Percentiles rank a stretch among this genome's conserved stretches.
phyloP scores from a whole-genome alignment of 805 yeast genomes.

The Starmerella davenportii region DNA sequence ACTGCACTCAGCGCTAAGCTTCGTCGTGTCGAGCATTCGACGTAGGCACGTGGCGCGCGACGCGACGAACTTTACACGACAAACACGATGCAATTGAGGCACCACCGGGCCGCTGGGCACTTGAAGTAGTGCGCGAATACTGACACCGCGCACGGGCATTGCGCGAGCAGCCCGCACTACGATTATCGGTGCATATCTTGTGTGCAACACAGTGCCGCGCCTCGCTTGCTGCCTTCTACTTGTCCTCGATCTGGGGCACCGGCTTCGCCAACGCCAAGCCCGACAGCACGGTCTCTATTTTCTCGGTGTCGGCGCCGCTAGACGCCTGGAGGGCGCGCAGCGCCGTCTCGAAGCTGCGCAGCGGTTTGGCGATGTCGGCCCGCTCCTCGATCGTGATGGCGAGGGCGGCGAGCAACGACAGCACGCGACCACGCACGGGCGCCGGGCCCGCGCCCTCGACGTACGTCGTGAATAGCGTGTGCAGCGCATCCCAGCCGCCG shows the following conservation, averaged over 20 bases:
- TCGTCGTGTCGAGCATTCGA: too few species aligned
- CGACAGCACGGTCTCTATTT: conserved; percentile 7
- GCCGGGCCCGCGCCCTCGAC: conserved; percentile 3
- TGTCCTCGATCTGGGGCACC: conserved; percentile 1
- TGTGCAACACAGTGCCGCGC: too few species aligned
- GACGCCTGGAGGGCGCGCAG: neutral
- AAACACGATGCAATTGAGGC: too few species aligned
- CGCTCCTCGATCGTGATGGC: neutral
- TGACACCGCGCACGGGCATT: too few species aligned
- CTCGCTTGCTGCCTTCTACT: too few species aligned
- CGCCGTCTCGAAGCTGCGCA: conserved; percentile 1
- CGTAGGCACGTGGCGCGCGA: too few species aligned
- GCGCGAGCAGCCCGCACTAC: too few species aligned
- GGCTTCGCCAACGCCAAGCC: conserved; percentile 5
- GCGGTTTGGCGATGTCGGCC: neutral
- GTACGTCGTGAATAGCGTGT: conserved; percentile 15
- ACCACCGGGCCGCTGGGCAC: too few species aligned
- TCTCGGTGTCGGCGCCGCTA: conserved; percentile 5
- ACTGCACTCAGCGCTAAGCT: too few species aligned
- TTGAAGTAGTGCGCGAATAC: too few species aligned
- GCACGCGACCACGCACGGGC: conserved; percentile 9
- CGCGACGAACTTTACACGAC: too few species aligned
- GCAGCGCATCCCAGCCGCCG: conserved; percentile 46
- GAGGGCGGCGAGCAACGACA: conserved; percentile 4
- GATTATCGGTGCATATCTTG: too few species aligned